Base-by-base conservation (phyloP, 2,329 filamentous ascomycete species). In the Exophiala bonariae region DNA sequence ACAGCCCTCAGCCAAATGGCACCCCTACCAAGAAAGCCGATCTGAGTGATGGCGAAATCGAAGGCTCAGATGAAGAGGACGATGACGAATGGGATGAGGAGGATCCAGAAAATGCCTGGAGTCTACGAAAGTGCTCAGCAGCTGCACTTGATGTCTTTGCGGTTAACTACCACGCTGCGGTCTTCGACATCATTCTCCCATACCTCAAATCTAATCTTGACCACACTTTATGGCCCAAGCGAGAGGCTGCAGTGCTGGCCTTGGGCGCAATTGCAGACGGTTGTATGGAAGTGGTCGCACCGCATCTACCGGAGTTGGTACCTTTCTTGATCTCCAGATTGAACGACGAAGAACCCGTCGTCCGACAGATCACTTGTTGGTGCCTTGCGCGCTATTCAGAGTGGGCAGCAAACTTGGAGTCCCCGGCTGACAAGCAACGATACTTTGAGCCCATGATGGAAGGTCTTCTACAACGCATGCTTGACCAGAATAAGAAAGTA, bases 391-490 rank as follows among this genome's bases (percentile, higher is more conserved):
- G 93, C 36, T 99, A 96, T 68, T 96, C 93, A 4, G 77, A 84
- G 35, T 99, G 93, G 93, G 92, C 91, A 8, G 86, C 90, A 3
- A 81, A 84, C 53, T 78, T 96, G 17, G 72, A 80, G 18, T 82
- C 86, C 40, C 78, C 77, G 13, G 71, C 74, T 14, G 80, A 90
- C 54, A 86, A 85, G 62, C 79, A 85, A 41, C 80, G 82, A 47
- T 96, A 82, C 68, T 99, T 99, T 61, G 86, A 93, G 61, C 92
- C 92, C 1, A 87, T 97, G 79, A 96, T 99, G 90, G 92, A 96
- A 55, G 93, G 92, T 4, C 91, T 99, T 39, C 74, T 99, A 47
- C 84, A 83, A 51, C 88, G 91, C 63, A 99, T 99, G 93, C 77
- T 99, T 37, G 93, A 99, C 69, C 85, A 82, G 65, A 97, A 97